Evolutionary conservation across 257 asterid species (phyloP).

Genomic region (Solanum piurae): DNA sequence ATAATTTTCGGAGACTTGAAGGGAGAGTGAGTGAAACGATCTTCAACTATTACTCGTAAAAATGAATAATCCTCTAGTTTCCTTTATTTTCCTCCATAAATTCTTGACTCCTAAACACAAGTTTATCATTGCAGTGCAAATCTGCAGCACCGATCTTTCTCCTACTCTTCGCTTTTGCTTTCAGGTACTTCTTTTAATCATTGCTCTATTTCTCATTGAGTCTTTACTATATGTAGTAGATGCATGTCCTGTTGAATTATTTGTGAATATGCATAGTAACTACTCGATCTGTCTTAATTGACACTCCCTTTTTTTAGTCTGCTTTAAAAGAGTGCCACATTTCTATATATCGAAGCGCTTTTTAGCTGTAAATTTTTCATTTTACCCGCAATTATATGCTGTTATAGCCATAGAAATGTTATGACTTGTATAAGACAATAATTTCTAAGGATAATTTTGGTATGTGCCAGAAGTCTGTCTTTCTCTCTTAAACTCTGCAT

Average conservation of each 20-base stretch:
- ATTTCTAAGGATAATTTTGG: not conserved
- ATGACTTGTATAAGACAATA: not conserved
- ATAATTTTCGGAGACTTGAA: not conserved
- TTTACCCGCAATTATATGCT: not conserved
- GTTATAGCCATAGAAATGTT: not conserved
- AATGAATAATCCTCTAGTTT: not conserved
- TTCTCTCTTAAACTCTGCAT: not conserved
- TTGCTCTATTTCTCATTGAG: not conserved
- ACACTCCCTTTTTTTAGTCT: not conserved
- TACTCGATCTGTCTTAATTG: not conserved
- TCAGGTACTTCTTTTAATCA: slow-evolving; percentile 51
- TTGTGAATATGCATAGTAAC: not conserved
- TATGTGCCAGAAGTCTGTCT: not conserved
- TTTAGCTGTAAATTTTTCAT: not conserved
- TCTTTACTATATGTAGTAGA: not conserved
- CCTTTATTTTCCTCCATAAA: not conserved
- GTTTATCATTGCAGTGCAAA: slow-evolving; percentile 69
- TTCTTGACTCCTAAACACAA: not conserved
- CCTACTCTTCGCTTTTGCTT: slow-evolving; percentile 91
- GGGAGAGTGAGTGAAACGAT: not conserved
- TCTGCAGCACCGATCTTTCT: slow-evolving; percentile 99
- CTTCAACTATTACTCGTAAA: not conserved
- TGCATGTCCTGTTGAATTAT: not conserved
- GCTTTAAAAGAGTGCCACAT: not conserved
- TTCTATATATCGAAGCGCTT: not conserved